phyloP scores from a whole-genome alignment of 1,284 basidiomycete species.

The Sanghuangporus sanghuang region DNA sequence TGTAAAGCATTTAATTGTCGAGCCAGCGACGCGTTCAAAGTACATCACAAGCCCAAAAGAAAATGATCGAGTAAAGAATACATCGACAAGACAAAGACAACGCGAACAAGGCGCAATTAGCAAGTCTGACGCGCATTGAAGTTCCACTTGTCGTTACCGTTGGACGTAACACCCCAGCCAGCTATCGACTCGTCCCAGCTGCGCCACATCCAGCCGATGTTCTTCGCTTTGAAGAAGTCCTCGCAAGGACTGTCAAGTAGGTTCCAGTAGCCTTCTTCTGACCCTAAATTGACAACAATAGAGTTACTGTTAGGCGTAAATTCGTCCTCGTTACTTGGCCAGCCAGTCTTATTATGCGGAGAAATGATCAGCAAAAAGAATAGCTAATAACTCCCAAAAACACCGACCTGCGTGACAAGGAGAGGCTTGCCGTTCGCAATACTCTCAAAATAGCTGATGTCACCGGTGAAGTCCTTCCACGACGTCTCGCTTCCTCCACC shows the following conservation, averaged over 20 bases:
- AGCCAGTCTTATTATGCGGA: constrained; percentile 14
- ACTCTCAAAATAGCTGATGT: constrained; percentile 4
- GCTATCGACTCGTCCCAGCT: constrained; percentile 10
- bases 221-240: constrained; percentile 16
- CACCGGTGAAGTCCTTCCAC: constrained; percentile 11
- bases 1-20: no score
- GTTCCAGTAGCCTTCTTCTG: constrained; percentile 19
- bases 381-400: neutral
- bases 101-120: neutral
- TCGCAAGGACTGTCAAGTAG: constrained; percentile 17
- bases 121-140: constrained; percentile 4
- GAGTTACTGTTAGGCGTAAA: constrained; percentile 17
- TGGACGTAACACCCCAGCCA: constrained; percentile 9
- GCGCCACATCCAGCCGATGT: constrained; percentile 18
- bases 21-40: neutral
- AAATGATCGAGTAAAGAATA: neutral
- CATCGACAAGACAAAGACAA: neutral
- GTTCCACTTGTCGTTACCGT: constrained; percentile 13
- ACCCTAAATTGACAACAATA: constrained; percentile 15
- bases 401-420: constrained; percentile 14
- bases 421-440: constrained; percentile 16
- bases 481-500: constrained; percentile 7
- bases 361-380: neutral
- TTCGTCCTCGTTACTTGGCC: constrained; percentile 19
- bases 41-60: neutral